Evolutionary conservation across 1,284 basidiomycete species (phyloP), one percentile per base, ranked within the genome.

Genomic region (Ceratobasidium sp.): DNA sequence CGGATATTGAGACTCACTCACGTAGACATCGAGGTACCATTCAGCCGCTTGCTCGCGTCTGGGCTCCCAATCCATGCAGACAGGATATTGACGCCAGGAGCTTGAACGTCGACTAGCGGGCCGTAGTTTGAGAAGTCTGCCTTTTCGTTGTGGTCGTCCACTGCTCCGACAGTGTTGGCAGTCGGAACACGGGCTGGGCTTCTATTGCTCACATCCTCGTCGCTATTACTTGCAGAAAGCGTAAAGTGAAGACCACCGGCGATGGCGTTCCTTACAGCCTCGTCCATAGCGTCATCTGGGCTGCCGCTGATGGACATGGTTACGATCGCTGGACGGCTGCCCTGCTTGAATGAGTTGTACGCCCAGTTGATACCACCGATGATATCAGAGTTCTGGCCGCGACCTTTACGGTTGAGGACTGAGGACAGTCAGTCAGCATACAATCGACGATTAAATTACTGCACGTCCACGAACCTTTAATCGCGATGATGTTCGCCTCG

Each of bases 391-490:
- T 98, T 98, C 79, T 93, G 90, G 20, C 98, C 98, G 79, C 92
- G 94, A 61, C 98, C 98, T 82, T 96, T 94, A 70, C 93, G 91
- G 46, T 96, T 95, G 71, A 99, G 91, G 26, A 99, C 98, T 67
- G 26, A 48, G 26, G 15, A 12, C n/a, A 7, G 15, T n/a, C 13
- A 10, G 3, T 54, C 20, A 59, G 48, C 15, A 17, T 23, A 15
- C 28, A 42, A 33, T 67, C 17, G 26, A 38, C 38, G 15, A 23
- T 38, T 23, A 15, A n/a, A 59, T 38, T 2, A n/a, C 9, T 57
- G 10, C 33, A 59, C 23, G 44, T 26, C 9, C 3, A 20, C 15
- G 6, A 23, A 62, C 44, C 28, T 90, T 99, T 99, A 87, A 99
- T 97, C 68, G 98, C 98, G 81, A 96, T 91, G 80, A 99, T 89